Base-by-base conservation (phyloP, 2,329 filamentous ascomycete species). In the Lachnellula subtilissima region DNA sequence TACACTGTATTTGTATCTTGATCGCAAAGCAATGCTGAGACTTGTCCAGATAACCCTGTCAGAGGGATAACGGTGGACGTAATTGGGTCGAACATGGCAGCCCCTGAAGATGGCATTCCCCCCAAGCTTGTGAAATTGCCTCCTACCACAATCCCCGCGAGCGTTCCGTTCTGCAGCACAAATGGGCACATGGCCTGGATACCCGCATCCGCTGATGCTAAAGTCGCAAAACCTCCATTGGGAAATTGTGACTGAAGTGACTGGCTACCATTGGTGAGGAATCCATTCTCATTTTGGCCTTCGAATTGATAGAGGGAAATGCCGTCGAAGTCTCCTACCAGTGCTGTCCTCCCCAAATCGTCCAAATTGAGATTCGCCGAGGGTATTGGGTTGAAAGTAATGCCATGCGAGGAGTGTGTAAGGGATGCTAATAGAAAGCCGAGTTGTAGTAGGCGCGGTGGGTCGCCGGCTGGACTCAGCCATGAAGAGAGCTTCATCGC, bases 71-170 rank as follows among this genome's bases (percentile, higher is more conserved):
- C 78, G 39, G 81, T 73, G 46, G 83, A 83, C 4, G 84, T 87
- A 61, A 84, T 82, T 3, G 89, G 84, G 70, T 97, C 84, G 74
- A 92, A 91, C 48, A 95, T 71, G 23, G 92, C 94, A 55, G 95
- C 83, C 46, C 89, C 89, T 52, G 85, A 85, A 2, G 91, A 90
- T 67, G 89, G 76, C 55, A 87, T 80, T 56, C 85, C 85, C 57
- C 86, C 89, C 60, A 99, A 75, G 71, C 90, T 95, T 35, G 94
- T 97, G 70, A 99, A 99, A 75, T 97, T 97, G 48, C 94, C 94
- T 54, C 89, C 94, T 15, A 99, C 81, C 48, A 97, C 82, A 28
- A 97, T 82, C 42, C 88, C 87, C n/a, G 82, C 78, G 55, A 87
- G 74, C 5, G 78, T 80, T 61, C 88, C 88, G 71, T 89, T 81